Conservation (phyloP, 2,329 filamentous ascomycete genomes). For the Clonostachys rhizophaga region DNA sequence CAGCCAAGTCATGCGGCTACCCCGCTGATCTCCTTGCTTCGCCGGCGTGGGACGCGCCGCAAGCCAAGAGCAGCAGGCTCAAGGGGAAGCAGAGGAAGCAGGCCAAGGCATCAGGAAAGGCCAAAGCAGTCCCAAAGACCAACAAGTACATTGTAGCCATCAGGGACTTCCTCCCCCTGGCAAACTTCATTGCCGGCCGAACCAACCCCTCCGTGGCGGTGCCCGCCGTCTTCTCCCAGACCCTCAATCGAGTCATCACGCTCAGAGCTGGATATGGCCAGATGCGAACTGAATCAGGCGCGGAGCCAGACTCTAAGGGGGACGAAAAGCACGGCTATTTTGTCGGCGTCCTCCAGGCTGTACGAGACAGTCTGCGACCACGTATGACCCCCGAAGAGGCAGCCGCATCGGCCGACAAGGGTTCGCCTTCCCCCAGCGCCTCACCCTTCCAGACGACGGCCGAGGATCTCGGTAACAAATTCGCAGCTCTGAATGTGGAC, state of each 20-base stretch:
- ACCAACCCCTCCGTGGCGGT: constrained; percentile 13
- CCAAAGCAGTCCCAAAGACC: not conserved
- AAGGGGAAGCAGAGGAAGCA: constrained; percentile 3
- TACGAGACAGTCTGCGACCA: constrained; percentile 18
- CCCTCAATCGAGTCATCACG: constrained; percentile 29
- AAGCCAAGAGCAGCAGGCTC: constrained; percentile 11
- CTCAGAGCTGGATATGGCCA: constrained; percentile 15
- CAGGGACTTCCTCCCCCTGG: constrained; percentile 29
- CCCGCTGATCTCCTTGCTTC: constrained; percentile 9
- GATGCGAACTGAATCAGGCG: too few relatives aligned
- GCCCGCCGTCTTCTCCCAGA: constrained; percentile 16
- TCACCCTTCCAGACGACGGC: not conserved
- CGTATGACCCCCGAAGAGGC: too few relatives aligned
- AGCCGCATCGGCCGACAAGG: too few relatives aligned
- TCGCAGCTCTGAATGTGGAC: constrained; percentile 24
- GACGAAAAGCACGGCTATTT: constrained; percentile 23
- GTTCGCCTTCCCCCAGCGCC: too few relatives aligned
- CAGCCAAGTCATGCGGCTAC: constrained; percentile 26
- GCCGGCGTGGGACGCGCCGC: constrained; percentile 1
- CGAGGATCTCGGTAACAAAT: constrained; percentile 17
- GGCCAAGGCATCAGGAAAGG: constrained; percentile 6
- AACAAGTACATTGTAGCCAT: constrained; percentile 25
- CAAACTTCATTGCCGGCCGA: constrained; percentile 22
- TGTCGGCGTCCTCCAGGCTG: constrained; percentile 23
- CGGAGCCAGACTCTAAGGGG: too few relatives aligned